Evolutionary conservation across 192 early-diverging fungal genomes (phyloP), one percentile per base, ranked within the genome.

Genomic region (Coemansia sp.): DNA sequence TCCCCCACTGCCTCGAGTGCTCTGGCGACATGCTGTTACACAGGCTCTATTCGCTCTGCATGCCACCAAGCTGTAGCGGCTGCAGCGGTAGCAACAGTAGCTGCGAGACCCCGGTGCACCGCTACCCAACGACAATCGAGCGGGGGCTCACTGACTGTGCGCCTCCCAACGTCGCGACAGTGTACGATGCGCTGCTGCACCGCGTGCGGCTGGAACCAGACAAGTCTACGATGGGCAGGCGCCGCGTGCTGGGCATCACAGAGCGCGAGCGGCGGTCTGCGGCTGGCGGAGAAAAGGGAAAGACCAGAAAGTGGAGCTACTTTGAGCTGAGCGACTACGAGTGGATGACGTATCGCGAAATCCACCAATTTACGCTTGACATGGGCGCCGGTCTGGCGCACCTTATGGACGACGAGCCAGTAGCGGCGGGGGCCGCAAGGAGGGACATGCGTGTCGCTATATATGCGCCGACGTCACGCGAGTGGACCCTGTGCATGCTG

Each of bases 291-390:
- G n/a, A 11, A 67, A 74, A 28, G 85, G 85, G 33, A 61, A 70
- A 34, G 78, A 81, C 57, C 66, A 61, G 22, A 80, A 86, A 46
- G 24, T 92, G 90, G 91, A 88, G 80, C 53, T 91, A 81, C 60
- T 88, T 88, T 61, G 80, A 86, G 64, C 75, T 95, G 48, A 81
- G 85, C 11, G 71, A 57, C n/a, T 96, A 87, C 79, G 50, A 80
- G 54, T 98, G 88, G 83, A 64, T 90, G 55, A 90, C 83, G 40
- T 93, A 89, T 49, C 66, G 63, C 17, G 84, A 95, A 37, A 87
- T 82, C 53, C 68, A 60, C 48, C 62, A 80, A 23, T 60, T 67
- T 25, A 56, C 79, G 6, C 53, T 68, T 23, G 55, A 77, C 22
- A 71, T 92, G 49, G 89, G 92, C 17, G 68, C 82, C 23, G 91